Base-by-base conservation (phyloP, 495 filamentous ascomycete genomes). In the Hyaloscypha hepaticicola region DNA sequence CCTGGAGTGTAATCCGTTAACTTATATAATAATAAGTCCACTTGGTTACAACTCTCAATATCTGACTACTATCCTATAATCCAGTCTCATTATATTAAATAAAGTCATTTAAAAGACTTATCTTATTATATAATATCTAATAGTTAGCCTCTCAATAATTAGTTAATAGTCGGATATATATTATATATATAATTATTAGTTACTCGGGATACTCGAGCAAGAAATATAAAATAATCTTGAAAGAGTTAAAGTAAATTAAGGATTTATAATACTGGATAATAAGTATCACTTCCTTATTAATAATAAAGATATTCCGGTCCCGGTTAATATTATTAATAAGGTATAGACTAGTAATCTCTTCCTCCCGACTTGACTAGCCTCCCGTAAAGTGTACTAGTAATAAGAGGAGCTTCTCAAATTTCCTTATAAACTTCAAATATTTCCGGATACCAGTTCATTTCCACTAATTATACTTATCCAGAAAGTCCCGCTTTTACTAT, bases 401-500 rank as follows among this genome's bases (percentile, higher is more conserved):
- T 22, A 55, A 26, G 55, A 50, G 48, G 5, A 5, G 16, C 48
- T 50, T 16, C 22, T 50, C 19, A 50, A 50, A 24, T 16, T 50
- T 50, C 48, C 48, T 5, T 50, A 50, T 19, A 16, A 50, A 16
- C 48, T 50, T 19, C 48, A 50, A 19, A 50, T 50, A 50, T 24
- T 50, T 50, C 48, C 22, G 48, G n/a, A 31, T 38, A 12, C 55
- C 4, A 34, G n/a, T n/a, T 28, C 31, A 58, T 27, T 58, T 58
- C 31, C 31, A 58, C 55, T 34, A n/a, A 27, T n/a, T 27, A 58
- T 58, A 34, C 27, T 58, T 58, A 27, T 58, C 55, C n/a, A 58
- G n/a, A 27, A 58, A 38, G 8, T 58, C 55, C 31, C 31, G 55
- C 55, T 38, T 58, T n/a, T 38, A n/a, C 31, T 9, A 27, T 58